A percentile compares a stretch with the other conserved stretches of the same genome.
Conservation (phyloP, 2,329 filamentous ascomycete genomes). For the Ophiostoma himal-ulmi region DNA sequence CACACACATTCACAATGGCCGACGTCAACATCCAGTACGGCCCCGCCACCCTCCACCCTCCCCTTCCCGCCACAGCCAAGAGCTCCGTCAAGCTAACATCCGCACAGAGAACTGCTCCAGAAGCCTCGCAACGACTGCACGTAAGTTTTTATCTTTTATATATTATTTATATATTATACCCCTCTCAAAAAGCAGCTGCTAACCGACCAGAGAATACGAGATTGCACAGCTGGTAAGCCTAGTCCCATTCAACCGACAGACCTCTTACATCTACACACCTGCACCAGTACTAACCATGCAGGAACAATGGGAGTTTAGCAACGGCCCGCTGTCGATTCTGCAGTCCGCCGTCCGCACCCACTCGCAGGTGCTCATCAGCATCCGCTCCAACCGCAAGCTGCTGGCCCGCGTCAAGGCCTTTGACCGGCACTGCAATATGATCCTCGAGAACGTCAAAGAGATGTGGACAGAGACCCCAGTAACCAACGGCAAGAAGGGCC, state of each 20-base stretch:
- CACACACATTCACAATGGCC: conserved; percentile 20
- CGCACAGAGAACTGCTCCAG: conserved; percentile 26
- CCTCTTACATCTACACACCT: background rate
- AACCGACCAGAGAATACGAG: conserved; percentile 69
- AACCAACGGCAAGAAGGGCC: conserved; percentile 79
- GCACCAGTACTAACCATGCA: conserved; percentile 25
- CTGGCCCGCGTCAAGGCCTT: conserved; percentile 97
- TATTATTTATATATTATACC: background rate
- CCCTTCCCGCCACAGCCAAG: background rate
- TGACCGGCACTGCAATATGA: conserved; percentile 95
- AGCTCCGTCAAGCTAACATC: background rate
- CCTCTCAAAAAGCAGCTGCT: background rate
- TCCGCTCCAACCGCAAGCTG: conserved; percentile 97
- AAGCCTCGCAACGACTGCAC: conserved; percentile 28
- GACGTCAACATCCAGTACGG: conserved; percentile 27
- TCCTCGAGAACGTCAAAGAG: conserved; percentile 58
- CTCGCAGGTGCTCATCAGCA: conserved; percentile 92
- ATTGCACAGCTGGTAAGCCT: conserved; percentile 57
- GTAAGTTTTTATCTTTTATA: conserved; percentile 15
- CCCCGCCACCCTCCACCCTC: background rate
- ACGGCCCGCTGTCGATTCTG: conserved; percentile 70
- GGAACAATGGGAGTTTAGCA: conserved; percentile 50
- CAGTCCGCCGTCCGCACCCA: conserved; percentile 94
- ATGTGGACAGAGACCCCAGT: conserved; percentile 98
- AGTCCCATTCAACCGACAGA: too few relatives aligned